A percentile compares a stretch with the other conserved stretches of the same genome.
These are phyloP conservation scores for Leccinum subtestaceum DNA, from an alignment of 768 basidiomycete species.

Conservation along the genomic window DNA sequence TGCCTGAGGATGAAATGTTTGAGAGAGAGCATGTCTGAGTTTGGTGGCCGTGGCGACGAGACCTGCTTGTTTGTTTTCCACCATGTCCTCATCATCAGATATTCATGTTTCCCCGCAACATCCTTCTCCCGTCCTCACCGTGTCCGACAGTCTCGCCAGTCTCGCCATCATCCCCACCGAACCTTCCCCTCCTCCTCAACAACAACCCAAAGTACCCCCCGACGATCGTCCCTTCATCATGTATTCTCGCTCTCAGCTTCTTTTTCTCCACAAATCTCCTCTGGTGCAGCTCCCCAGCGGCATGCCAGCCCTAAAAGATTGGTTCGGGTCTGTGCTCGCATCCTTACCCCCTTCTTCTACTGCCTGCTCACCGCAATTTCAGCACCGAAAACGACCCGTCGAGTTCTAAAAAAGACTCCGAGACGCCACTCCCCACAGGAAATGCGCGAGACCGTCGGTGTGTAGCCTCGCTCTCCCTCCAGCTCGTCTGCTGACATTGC, in stretches of 20 bases:
- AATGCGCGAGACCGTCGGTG: slow-evolving; percentile 69
- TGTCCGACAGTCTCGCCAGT: slow-evolving; percentile 33
- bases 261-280: slow-evolving; percentile 70
- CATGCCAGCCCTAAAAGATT: slow-evolving; percentile 82
- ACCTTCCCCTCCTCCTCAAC: slow-evolving; percentile 13
- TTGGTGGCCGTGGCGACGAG: slow-evolving; percentile 5
- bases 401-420: slow-evolving; percentile 59
- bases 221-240: slow-evolving; percentile 48
- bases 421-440: slow-evolving; percentile 47
- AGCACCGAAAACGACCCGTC: slow-evolving; percentile 47
- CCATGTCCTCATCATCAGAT: slow-evolving; percentile 32
- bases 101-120: slow-evolving; percentile 21
- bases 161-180: slow-evolving; percentile 27
- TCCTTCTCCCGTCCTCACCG: slow-evolving; percentile 23
- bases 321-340: slow-evolving; percentile 72
- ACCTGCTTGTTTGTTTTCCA: slow-evolving; percentile 10
- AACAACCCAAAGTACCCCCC: slow-evolving; percentile 6
- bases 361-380: slow-evolving; percentile 20
- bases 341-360: slow-evolving; percentile 10
- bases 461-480: slow-evolving; percentile 11
- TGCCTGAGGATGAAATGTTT: slow-evolving; percentile 75
- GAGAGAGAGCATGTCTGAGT: slow-evolving; percentile 43
- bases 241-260: slow-evolving; percentile 69
- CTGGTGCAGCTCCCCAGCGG: slow-evolving; percentile 65
- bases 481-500: slow-evolving; percentile 7